Evolutionary conservation across 768 basidiomycete species (phyloP), one percentile per base, ranked within the genome.

Genomic region (Leccinum arenicola): DNA sequence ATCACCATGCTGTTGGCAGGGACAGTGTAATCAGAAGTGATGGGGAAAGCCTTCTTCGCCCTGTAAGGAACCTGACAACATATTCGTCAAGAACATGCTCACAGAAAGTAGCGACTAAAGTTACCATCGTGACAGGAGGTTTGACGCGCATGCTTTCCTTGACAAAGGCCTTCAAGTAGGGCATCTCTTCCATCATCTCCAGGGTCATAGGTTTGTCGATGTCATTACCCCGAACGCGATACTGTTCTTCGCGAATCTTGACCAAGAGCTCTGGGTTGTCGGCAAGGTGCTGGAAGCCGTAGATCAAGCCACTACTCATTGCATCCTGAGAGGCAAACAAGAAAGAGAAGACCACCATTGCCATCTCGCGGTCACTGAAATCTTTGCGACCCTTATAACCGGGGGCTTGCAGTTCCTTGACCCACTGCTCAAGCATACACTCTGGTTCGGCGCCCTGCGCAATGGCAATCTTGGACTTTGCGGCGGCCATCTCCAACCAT

Each of bases 241-340:
- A 85, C 74, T 98, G 95, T 76, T 99, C 97, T 66, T 88, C 91
- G 55, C 90, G 84, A 62, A 98, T 84, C 76, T 96, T 98, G 38
- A 84, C 85, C 65, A 96, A 75, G 55, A 97, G 77, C 25, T 94
- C 89, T 1, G 96, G 96, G 71, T 92, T 82, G 74, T 98, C 97
- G 48, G 91, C 92, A 38, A 97, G 81, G 74, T 95, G 93, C 76
- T 99, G 97, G 85, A 98, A 97, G 40, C 86, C 89, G 73, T 93
- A 98, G 68, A 97, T 94, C 67, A 98, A 78, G 52, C 95, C 95
- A 60, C 91, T 94, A 72, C 92, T 93, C 97, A 99, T 98, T 51
- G 97, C 97, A 71, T 99, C 97, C 78, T 97, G 93, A 25, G 87
- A 90, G 2, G 93, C 97, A 68, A 98, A 98, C 55, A 99, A 78